Evolutionary conservation across 495 filamentous ascomycete species (phyloP), one percentile per base, ranked within the genome.

Genomic region (Pyronema omphalodes): DNA sequence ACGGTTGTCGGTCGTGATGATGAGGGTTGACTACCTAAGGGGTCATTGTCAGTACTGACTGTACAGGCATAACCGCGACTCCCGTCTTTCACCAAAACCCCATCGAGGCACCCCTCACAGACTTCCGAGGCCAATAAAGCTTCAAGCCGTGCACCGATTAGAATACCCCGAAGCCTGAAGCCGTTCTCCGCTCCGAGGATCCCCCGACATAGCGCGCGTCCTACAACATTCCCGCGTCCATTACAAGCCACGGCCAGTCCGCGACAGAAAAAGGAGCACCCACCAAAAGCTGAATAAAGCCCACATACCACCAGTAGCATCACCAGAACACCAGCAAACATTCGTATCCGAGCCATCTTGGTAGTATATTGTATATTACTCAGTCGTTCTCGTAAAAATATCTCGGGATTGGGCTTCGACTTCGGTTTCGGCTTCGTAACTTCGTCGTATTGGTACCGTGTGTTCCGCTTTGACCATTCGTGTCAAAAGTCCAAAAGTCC

Each of bases 251-350:
- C 17, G 19, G 15, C 37, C 6, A 14, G 5, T 18, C 3, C 2
- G 3, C 5, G 36, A 3, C 1, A 19, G 36, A 17, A 3, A 17
- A 37, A 7, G 19, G 11, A 17, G 14, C 50, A 33, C 51, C 15
- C 48, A 60, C 60, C 58, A 23, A 60, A 62, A 34, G 51, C 60
- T 4, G 19, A 40, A 35, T 60, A 62, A 7, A 60, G 40, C 12
- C 58, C 49, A 17, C 52, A 55, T 46, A 53, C 55, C 19, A 60
- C 43, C 11, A 51, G 14, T 7, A 60, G 15, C 18, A 62, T 37
- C 37, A 61, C 8, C n/a, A 56, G 12, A 7, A 52, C 43, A 36
- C 51, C 37, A 19, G 54, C 47, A 50, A 61, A 45, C 35, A 62
- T 37, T 43, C 60, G 58, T 44, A 56, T 54, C 17, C 60, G 54